Evolutionary conservation across 139 green algal species (phyloP), one percentile per base, ranked within the genome.

Genomic region (Picochlorum sp.): DNA sequence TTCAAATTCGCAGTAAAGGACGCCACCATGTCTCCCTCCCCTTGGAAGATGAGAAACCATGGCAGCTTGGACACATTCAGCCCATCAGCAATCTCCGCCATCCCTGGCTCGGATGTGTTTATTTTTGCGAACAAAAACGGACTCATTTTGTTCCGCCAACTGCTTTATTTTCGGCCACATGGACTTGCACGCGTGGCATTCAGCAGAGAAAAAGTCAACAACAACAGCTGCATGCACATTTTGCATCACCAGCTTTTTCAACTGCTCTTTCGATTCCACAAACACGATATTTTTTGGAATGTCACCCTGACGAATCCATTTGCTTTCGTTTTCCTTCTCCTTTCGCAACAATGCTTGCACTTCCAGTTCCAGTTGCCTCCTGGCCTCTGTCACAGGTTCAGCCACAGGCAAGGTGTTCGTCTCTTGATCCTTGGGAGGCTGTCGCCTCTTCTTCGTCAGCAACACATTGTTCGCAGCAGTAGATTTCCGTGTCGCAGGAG

Each of bases 71-170:
- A 62, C 18, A 90, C 64, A 8, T 69, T 72, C 64, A 85, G 57
- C 20, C 45, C 61, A 67, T 81, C 34, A 4, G 68, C 71, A 23
- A 88, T 60, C 11, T 71, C 56, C 1, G 52, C 51, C 44, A 90
- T 62, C 9, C 57, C 66, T 3, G 63, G 37, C 11, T 73, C 69
- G 6, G 50, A 30, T 15, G 75, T 73, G 7, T 70, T 18, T 24
- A 86, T 71, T 73, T 87, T 90, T 20, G 83, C 49, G 50, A 89
- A 90, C 5, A 81, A 45, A 45, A 6, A 74, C 60, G 16, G 85
- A 68, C 1, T 69, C 69, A 66, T 87, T 74, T 10, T 77, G 62
- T 3, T 20, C 6, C 0, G 83, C 84, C 1, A 90, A 63, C 57
- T 86, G 65, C 37, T 72, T 67, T 10, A 90, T 62, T 52, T 86